Conservation (phyloP, 2,329 filamentous ascomycete species). For the Aspergillus aculeatus region DNA sequence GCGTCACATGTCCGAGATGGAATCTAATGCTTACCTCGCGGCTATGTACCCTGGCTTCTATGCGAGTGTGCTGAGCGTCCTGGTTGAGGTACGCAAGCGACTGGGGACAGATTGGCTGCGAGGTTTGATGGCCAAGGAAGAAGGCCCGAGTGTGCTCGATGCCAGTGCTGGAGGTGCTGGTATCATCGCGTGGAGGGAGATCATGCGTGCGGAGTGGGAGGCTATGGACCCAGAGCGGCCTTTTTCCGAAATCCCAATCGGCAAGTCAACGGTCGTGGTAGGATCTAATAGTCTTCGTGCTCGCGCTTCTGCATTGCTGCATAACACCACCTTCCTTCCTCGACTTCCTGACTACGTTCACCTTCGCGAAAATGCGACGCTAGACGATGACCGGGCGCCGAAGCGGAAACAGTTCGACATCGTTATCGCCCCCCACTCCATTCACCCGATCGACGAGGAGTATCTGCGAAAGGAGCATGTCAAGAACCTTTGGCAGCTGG, state of each 20-base stretch:
- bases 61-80: constrained; percentile 54
- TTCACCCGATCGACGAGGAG: constrained; percentile 74
- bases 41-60: constrained; percentile 62
- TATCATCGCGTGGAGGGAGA: constrained; percentile 64
- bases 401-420: constrained; percentile 80
- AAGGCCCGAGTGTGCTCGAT: constrained; percentile 59
- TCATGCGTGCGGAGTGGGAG: constrained; percentile 79
- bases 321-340: constrained; percentile 89
- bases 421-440: constrained; percentile 81
- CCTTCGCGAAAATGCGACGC: constrained; percentile 55
- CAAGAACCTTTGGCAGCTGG: constrained; percentile 84
- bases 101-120: constrained; percentile 61
- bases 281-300: constrained; percentile 72
- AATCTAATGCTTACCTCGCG: constrained; percentile 60
- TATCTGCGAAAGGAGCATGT: constrained; percentile 75
- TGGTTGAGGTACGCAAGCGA: constrained; percentile 61
- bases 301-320: constrained; percentile 71
- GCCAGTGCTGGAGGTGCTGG: constrained; percentile 62
- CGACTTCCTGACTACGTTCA: constrained; percentile 84
- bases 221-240: constrained; percentile 54
- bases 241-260: constrained; percentile 40
- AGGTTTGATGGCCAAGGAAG: constrained; percentile 54
- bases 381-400: constrained; percentile 57
- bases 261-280: constrained; percentile 77
- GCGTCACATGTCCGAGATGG: constrained; percentile 59